These are phyloP conservation scores for Plectosphaerella sp. DNA, from an alignment of 2,329 filamentous ascomycete species.

Conservation along the genomic window DNA sequence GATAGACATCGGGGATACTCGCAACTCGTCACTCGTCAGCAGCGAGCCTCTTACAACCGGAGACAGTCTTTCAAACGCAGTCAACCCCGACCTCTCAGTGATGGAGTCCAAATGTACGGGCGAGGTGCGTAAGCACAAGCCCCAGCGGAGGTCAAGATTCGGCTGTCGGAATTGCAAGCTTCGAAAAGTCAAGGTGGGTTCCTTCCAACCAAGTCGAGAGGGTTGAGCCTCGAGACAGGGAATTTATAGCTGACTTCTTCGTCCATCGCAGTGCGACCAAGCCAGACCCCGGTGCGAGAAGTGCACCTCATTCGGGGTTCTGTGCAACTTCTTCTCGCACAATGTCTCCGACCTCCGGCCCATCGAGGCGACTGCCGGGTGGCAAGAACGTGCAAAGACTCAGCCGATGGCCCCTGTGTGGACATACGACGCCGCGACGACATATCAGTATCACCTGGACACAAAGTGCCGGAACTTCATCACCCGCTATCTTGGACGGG, in stretches of 20 bases:
- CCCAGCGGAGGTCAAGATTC: slow-evolving; percentile 31
- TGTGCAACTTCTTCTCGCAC: slow-evolving; percentile 38
- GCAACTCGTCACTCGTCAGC: no score
- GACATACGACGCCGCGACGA: slow-evolving; percentile 20
- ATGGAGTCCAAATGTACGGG: slow-evolving; percentile 6
- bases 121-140: slow-evolving; percentile 1
- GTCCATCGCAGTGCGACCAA: slow-evolving; percentile 37
- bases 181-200: slow-evolving; percentile 39
- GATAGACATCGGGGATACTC: no score
- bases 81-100: no score
- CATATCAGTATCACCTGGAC: slow-evolving; percentile 27
- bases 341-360: slow-evolving; percentile 32
- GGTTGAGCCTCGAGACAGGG: neutral
- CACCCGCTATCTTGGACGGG: slow-evolving; percentile 30
- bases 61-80: no score
- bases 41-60: no score
- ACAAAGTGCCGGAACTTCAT: slow-evolving; percentile 36
- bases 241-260: neutral
- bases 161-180: slow-evolving; percentile 49
- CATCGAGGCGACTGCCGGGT: slow-evolving; percentile 16
- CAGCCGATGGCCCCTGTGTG: slow-evolving; percentile 25
- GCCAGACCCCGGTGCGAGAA: slow-evolving; percentile 34
- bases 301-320: slow-evolving; percentile 36
- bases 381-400: slow-evolving; percentile 12
- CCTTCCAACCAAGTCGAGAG: neutral